These are phyloP conservation scores for Vaccinium macrocarpon DNA, from an alignment of 148 eudicot species.

Conservation along the genomic window DNA sequence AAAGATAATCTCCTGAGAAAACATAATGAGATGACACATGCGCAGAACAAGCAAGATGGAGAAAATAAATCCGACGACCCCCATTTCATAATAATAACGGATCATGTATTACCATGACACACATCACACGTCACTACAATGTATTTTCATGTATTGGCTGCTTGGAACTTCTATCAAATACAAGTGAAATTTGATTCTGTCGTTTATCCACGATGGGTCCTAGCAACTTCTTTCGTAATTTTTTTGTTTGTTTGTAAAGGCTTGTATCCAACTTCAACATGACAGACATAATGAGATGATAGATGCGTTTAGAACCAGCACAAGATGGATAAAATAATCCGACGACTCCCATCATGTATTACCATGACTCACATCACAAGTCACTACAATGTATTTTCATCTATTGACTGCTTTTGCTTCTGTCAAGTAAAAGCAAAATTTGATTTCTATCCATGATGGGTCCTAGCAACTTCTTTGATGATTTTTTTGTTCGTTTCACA, in stretches of 20 bases:
- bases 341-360: too few relatives aligned
- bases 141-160: not conserved
- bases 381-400: not conserved
- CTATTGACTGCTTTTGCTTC: not conserved
- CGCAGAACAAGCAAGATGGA: not conserved
- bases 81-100: not conserved
- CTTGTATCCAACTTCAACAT: not conserved
- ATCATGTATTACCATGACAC: not conserved
- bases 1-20: conserved; percentile 9
- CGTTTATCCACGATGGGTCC: not conserved
- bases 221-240: not conserved
- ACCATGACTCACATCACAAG: not conserved
- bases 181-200: not conserved
- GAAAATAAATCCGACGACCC: not conserved
- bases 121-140: not conserved
- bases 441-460: not conserved
- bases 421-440: not conserved
- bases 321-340: too few relatives aligned
- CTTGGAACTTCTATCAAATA: not conserved
- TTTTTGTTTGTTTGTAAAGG: not conserved
- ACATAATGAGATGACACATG: not conserved
- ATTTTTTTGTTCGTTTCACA: not conserved
- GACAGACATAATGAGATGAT: not conserved
- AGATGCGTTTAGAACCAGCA: too few relatives aligned
- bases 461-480: not conserved